These are phyloP conservation scores for Backusella luteola DNA, from an alignment of 192 early-diverging fungal genomes.

Conservation along the genomic window DNA sequence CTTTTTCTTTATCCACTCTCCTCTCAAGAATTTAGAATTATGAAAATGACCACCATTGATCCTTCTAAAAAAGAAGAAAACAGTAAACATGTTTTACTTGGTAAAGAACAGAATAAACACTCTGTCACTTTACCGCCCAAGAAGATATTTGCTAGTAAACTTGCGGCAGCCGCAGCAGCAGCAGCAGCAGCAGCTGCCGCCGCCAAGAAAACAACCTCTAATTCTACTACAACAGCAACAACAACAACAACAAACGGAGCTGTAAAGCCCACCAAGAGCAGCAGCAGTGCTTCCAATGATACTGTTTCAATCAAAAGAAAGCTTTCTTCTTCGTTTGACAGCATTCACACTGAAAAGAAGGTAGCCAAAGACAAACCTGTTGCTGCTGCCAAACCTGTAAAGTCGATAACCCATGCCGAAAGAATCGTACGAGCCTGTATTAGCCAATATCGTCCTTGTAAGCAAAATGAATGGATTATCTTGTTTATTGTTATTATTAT, in stretches of 20 bases:
- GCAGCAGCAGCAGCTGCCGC: background rate
- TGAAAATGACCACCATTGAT: slow-evolving; percentile 17
- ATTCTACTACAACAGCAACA: background rate
- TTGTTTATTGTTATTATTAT: background rate
- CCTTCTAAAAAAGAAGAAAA: slow-evolving; percentile 9
- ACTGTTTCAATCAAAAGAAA: background rate
- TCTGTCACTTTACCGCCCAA: slow-evolving; percentile 14
- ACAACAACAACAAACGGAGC: background rate
- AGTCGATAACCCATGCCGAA: slow-evolving; percentile 45
- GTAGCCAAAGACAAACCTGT: background rate
- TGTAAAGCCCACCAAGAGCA: background rate
- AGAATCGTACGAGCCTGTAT: slow-evolving; percentile 40
- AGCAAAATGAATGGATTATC: background rate
- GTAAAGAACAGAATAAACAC: slow-evolving; percentile 15
- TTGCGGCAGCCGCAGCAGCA: slow-evolving; percentile 8
- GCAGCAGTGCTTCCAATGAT: background rate
- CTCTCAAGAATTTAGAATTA: background rate
- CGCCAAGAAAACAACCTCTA: background rate
- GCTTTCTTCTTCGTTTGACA: background rate
- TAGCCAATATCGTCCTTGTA: slow-evolving; percentile 46
- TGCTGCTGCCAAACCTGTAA: slow-evolving; percentile 2
- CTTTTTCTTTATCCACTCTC: background rate
- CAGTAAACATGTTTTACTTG: background rate
- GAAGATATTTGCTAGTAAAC: slow-evolving; percentile 16
- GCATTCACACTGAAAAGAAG: background rate